Evolutionary conservation across 2,329 filamentous ascomycete genomes (phyloP).

Genomic region (Aspergillus tamarii): DNA sequence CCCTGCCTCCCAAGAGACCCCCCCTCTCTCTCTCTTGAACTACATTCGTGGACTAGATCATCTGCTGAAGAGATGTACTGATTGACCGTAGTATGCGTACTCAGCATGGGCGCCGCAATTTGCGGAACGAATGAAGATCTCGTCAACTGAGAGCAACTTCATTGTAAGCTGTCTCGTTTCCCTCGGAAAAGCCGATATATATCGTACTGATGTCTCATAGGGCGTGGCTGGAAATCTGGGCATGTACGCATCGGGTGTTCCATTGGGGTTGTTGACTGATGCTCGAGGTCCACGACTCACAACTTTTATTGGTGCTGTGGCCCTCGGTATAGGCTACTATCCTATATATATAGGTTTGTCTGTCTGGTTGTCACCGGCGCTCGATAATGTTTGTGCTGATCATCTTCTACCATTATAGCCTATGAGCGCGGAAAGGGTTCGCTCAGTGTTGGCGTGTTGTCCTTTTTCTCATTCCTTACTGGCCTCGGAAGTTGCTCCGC

Average conservation of each 20-base stretch:
- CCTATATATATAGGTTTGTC: conserved; percentile 67
- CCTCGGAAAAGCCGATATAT: conserved; percentile 18
- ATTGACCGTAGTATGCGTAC: conserved; percentile 79
- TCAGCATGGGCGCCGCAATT: conserved; percentile 98
- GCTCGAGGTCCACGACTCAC: conserved; percentile 77
- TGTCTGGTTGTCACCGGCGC: not conserved
- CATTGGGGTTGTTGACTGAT: conserved; percentile 86
- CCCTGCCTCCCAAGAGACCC: conserved; percentile 11
- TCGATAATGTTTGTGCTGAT: conserved; percentile 8
- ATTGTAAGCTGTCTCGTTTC: conserved; percentile 62
- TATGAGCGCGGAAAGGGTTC: conserved; percentile 69
- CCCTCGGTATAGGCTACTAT: conserved; percentile 80
- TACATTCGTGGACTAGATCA: not conserved
- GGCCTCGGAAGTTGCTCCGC: conserved; percentile 88
- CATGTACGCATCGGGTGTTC: conserved; percentile 91
- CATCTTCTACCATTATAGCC: conserved; percentile 50
- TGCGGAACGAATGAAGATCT: conserved; percentile 80
- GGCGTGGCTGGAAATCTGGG: conserved; percentile 67
- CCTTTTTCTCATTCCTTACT: conserved; percentile 81
- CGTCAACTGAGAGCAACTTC: conserved; percentile 89
- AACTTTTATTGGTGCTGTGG: conserved; percentile 72
- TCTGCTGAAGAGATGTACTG: conserved; percentile 11
- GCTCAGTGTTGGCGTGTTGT: conserved; percentile 63
- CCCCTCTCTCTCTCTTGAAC: not conserved
- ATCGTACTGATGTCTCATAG: conserved; percentile 38